Conservation (phyloP, 345 rosid species). For the Brassica nigra region DNA sequence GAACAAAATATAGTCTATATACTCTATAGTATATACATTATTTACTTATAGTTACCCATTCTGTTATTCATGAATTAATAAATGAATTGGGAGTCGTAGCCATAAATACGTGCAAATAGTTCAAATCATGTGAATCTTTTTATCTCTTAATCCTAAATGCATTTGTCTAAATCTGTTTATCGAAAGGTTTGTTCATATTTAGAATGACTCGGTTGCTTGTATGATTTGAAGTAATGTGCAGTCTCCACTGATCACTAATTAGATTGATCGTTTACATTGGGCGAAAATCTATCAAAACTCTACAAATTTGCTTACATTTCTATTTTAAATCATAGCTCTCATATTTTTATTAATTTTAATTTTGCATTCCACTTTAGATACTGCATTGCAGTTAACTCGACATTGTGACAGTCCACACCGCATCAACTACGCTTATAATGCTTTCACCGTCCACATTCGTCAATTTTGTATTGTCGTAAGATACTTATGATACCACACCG, state of each 20-base stretch:
- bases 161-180: background rate
- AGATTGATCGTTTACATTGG: background rate
- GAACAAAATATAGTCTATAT: no score
- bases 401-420: conserved; percentile 1
- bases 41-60: background rate
- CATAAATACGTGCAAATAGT: conserved; percentile 3
- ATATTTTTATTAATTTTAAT: background rate
- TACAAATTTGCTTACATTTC: background rate
- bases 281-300: background rate
- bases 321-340: background rate
- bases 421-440: conserved; percentile 10
- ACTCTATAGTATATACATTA: background rate
- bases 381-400: background rate
- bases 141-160: background rate
- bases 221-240: background rate
- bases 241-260: background rate
- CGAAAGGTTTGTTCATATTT: background rate
- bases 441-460: background rate
- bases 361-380: background rate
- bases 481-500: background rate
- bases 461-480: background rate
- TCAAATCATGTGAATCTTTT: background rate
- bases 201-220: background rate
- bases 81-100: background rate
- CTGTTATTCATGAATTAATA: background rate